Percentiles rank a stretch among this genome's conserved stretches.
Conservation (phyloP, 2,329 filamentous ascomycete genomes). For the Purpureocillium lavendulum region DNA sequence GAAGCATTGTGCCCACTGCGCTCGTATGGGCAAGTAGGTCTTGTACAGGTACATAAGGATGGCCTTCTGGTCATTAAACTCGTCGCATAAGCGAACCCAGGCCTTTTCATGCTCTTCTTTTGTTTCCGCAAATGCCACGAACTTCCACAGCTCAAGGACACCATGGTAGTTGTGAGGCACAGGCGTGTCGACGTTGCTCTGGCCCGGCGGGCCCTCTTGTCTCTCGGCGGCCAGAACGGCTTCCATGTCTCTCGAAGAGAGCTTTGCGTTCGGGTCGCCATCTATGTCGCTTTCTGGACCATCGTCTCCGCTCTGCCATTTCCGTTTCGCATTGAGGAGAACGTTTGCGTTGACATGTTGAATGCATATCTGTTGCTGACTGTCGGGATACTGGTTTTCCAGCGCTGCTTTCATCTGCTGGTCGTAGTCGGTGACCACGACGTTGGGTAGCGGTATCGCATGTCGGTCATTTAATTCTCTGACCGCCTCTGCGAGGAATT, state of each 20-base stretch:
- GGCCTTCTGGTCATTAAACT: background rate
- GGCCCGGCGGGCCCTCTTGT: background rate
- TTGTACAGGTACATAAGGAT: background rate
- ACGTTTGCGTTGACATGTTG: no score
- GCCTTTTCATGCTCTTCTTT: background rate
- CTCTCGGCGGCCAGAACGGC: background rate
- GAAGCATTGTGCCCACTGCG: no score
- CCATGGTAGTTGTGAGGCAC: background rate
- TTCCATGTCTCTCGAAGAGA: background rate
- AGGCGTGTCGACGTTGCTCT: background rate
- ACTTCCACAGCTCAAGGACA: background rate
- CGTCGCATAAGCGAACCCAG: background rate
- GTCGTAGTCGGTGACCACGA: constrained; percentile 4
- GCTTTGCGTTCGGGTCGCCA: no score
- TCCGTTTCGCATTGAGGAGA: no score
- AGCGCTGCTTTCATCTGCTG: constrained; percentile 3
- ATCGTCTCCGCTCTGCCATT: no score
- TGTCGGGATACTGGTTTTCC: constrained; percentile 3
- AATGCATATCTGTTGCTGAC: background rate
- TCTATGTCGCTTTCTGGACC: no score
- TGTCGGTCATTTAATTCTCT: background rate
- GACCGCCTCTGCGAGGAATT: constrained; percentile 2
- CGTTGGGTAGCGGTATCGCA: background rate
- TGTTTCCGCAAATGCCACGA: background rate
- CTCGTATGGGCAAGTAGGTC: no score